These are phyloP conservation scores for Salix udensis DNA, from an alignment of 345 rosid genomes.

Conservation along the genomic window DNA sequence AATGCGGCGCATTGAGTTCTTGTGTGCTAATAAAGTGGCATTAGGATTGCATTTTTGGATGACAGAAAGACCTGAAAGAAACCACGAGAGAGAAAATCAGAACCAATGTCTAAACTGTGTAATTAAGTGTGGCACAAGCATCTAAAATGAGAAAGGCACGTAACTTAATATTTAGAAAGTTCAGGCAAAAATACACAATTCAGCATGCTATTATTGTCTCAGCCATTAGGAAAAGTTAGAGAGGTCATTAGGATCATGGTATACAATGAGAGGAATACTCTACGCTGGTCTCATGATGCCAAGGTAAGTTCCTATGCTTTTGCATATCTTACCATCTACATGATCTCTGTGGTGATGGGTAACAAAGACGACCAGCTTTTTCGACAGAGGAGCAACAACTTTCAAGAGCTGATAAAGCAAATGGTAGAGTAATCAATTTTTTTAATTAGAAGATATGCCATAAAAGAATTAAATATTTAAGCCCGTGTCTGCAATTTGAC, in stretches of 20 bases:
- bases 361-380: constrained; percentile 66
- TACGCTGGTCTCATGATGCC: too few species aligned
- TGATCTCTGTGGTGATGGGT: constrained; percentile 91
- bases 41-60: constrained; percentile 68
- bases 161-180: too few species aligned
- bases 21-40: constrained; percentile 65
- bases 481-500: background rate
- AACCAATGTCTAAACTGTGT: background rate
- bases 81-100: constrained; percentile 15
- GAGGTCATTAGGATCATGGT: too few species aligned
- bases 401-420: constrained; percentile 54
- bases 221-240: too few species aligned
- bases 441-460: background rate
- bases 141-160: too few species aligned
- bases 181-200: too few species aligned
- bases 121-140: background rate
- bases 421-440: constrained; percentile 14
- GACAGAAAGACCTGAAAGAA: constrained; percentile 71
- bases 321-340: constrained; percentile 55
- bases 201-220: too few species aligned
- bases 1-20: constrained; percentile 63
- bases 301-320: background rate
- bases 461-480: background rate
- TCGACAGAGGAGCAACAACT: constrained; percentile 63
- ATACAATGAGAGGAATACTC: too few species aligned